A percentile compares a stretch with the other conserved stretches of the same genome.
These are phyloP conservation scores for Brassica cretica DNA, from an alignment of 345 rosid genomes.

Conservation along the genomic window DNA sequence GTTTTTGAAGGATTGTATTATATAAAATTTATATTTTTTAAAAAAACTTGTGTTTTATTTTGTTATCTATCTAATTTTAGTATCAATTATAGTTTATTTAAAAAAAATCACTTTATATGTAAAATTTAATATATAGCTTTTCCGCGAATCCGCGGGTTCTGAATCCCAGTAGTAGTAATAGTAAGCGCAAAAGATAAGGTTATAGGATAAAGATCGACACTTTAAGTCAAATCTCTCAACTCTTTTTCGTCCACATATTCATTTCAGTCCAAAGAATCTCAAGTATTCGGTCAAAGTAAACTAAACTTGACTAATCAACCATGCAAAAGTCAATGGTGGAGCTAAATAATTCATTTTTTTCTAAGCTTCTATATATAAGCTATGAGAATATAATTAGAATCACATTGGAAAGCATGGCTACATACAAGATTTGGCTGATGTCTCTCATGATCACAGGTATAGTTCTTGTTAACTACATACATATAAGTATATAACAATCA, in stretches of 20 bases:
- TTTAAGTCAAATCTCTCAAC: background rate
- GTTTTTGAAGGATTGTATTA: too few species aligned
- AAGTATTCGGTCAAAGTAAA: background rate
- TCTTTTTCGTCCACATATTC: background rate
- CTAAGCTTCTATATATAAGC: background rate
- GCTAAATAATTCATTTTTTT: too few species aligned
- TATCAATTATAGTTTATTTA: too few species aligned
- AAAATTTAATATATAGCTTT: too few species aligned
- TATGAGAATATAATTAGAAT: background rate
- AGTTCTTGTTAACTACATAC: background rate
- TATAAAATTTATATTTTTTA: too few species aligned
- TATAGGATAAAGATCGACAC: background rate
- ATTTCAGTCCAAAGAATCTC: background rate
- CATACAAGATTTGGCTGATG: conserved; percentile 12
- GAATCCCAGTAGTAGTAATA: background rate
- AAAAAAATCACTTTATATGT: too few species aligned
- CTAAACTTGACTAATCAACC: background rate
- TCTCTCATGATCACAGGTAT: conserved; percentile 10
- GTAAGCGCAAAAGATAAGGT: background rate
- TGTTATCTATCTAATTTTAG: too few species aligned
- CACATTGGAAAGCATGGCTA: background rate
- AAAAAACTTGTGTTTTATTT: too few species aligned
- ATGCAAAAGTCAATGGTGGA: background rate
- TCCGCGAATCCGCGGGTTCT: too few species aligned
- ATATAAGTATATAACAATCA: background rate